Percentiles rank a stretch among this genome's conserved stretches.
These are phyloP conservation scores for Suhomyces tanzawaensis DNA, from an alignment of 805 yeast genomes.

Conservation along the genomic window DNA sequence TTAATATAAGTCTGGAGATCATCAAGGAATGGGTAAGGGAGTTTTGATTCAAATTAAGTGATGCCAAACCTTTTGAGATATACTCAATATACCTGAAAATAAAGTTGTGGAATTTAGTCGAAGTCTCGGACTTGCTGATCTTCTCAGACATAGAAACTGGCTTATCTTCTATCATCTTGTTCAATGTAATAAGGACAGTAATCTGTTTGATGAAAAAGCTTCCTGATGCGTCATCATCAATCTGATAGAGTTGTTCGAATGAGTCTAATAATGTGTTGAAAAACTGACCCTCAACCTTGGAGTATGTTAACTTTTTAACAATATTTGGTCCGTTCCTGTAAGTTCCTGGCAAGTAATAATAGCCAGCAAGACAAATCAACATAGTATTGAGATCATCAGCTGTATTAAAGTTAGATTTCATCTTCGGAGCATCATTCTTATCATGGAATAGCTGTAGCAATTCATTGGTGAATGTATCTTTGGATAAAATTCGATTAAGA, in stretches of 20 bases:
- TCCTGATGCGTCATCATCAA: constrained; percentile 7
- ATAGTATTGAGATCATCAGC: constrained; percentile 15
- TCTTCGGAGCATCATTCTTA: constrained; percentile 7
- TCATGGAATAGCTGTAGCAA: constrained; percentile 18
- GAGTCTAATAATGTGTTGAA: constrained; percentile 13
- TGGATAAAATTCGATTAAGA: constrained; percentile 37
- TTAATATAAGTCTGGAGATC: constrained; percentile 44
- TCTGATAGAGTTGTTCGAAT: constrained; percentile 11
- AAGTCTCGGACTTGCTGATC: constrained; percentile 7
- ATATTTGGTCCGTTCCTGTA: constrained; percentile 23
- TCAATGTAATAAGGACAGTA: constrained; percentile 22
- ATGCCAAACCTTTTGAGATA: constrained; percentile 4
- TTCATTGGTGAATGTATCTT: constrained; percentile 32
- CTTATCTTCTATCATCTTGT: constrained; percentile 13
- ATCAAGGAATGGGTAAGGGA: constrained; percentile 13
- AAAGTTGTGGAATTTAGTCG: constrained; percentile 14
- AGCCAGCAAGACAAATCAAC: constrained; percentile 41
- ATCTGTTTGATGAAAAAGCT: constrained; percentile 23
- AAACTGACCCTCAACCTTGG: constrained; percentile 24
- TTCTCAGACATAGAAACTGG: constrained; percentile 3
- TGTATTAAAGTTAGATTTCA: constrained; percentile 2
- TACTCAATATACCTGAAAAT: constrained; percentile 21
- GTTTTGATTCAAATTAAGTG: background rate
- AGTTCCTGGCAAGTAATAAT: constrained; percentile 39
- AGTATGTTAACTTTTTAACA: constrained; percentile 19